Base-by-base conservation (phyloP, 2,329 filamentous ascomycete species). In the Sporothrix inflata region DNA sequence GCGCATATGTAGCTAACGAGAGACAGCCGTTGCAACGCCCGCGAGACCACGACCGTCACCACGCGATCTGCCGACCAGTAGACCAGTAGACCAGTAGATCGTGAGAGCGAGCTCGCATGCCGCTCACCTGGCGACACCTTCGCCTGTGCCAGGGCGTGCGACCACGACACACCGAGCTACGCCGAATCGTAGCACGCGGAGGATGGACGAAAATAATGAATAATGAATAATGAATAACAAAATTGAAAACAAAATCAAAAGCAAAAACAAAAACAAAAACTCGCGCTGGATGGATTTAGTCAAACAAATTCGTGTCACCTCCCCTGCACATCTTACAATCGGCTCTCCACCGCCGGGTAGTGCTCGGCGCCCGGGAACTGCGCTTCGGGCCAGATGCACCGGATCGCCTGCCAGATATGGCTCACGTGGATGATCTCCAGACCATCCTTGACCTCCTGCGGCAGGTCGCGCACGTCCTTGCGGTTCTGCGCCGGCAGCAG, bases 351-450 rank as follows among this genome's bases (percentile, higher is more conserved):
- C 61, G 89, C 87, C 73, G 89, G 86, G 72, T 83, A 77, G 30
- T 88, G 88, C 77, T 90, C 87, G 78, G 94, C 90, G 73, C 91
- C 90, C 24, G 93, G 92, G 92, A 94, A 97, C 77, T 92, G 88
- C 53, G 88, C 90, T 77, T 97, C 93, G 1, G 96, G 96, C 96
- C 96, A 99, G 75, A 99, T 91, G 75, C 92, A 86, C 73, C 91
- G 90, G 80, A 99, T 90, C 34, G 94, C 95, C 82, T 98, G 95
- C 93, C 94, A 98, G 74, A 98, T 95, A 81, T 97, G 92, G 75
- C 93, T 90, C 75, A 99, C 94, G 81, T 94, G 92, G 75, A 97
- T 88, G 79, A 99, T 98, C 79, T 95, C 89, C 74, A 99, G 81
- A 0, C 94, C 94, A 77, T 92, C 88, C 80, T 90, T 92, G 67